These are phyloP conservation scores for Saccharum spontaneum DNA, from an alignment of 176 grass and related monocot species.

Conservation along the genomic window DNA sequence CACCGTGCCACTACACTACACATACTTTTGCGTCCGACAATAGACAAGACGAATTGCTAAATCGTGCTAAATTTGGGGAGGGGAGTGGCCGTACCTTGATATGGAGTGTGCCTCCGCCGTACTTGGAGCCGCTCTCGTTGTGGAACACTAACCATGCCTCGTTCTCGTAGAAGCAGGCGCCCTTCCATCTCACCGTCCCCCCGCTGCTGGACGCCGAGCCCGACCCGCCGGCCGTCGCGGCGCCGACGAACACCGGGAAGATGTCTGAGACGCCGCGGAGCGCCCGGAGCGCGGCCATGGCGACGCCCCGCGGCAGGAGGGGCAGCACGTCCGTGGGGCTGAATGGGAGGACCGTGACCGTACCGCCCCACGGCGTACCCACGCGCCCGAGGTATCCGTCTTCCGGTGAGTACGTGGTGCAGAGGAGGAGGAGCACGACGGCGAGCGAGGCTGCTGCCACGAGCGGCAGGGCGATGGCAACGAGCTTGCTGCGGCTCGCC, in stretches of 20 bases:
- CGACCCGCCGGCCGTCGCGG: constrained; percentile 18
- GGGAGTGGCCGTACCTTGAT: constrained; percentile 47
- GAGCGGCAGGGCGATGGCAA: constrained; percentile 2
- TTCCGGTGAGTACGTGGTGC: neutral
- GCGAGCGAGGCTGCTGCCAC: constrained; percentile 19
- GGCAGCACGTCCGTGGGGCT: constrained; percentile 50
- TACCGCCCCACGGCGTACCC: neutral
- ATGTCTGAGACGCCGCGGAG: constrained; percentile 48
- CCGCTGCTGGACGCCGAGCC: neutral
- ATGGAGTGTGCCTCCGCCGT: constrained; percentile 62
- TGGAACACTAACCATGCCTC: constrained; percentile 61
- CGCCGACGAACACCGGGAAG: constrained; percentile 67
- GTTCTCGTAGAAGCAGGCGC: constrained; percentile 82
- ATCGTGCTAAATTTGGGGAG: too few relatives aligned
- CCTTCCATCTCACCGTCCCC: constrained; percentile 39
- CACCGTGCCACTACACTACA: too few relatives aligned
- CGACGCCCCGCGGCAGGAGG: constrained; percentile 40
- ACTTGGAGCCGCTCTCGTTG: constrained; percentile 54
- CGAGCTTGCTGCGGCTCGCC: constrained; percentile 16
- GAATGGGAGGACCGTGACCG: constrained; percentile 31
- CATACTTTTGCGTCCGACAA: too few relatives aligned
- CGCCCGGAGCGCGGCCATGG: constrained; percentile 41
- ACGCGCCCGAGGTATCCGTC: neutral
- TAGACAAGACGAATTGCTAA: neutral
- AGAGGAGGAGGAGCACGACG: constrained; percentile 24